phyloP scores from a whole-genome alignment of 257 asterid species.

The Nicotiana otophora region DNA sequence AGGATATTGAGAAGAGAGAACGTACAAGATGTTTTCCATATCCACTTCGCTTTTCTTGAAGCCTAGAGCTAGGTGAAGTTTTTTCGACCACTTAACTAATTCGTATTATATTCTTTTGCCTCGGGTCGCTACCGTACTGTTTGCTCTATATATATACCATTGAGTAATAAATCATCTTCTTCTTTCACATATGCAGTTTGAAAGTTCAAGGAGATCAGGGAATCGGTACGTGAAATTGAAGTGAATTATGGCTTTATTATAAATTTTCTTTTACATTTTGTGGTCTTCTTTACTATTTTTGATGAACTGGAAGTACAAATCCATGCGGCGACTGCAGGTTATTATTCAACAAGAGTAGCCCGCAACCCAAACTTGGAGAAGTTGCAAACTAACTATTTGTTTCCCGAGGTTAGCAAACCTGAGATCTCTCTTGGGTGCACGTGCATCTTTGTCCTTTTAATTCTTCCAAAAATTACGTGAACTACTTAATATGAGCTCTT shows the following conservation, averaged over 20 bases:
- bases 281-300: not conserved
- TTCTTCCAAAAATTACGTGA: not conserved
- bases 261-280: not conserved
- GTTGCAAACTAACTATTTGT: slow-evolving; percentile 63
- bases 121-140: not conserved
- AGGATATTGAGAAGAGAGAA: not conserved
- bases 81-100: not conserved
- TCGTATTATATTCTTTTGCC: not conserved
- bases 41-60: slow-evolving; percentile 13
- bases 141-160: not conserved
- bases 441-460: not conserved
- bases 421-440: not conserved
- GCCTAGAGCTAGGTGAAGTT: slow-evolving; percentile 40
- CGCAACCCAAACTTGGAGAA: slow-evolving; percentile 75
- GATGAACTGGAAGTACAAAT: not conserved
- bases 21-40: not conserved
- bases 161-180: not conserved
- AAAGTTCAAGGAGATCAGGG: slow-evolving; percentile 1
- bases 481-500: no score
- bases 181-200: slow-evolving; percentile 10
- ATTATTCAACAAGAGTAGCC: slow-evolving; percentile 59
- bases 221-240: not conserved
- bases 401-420: slow-evolving; percentile 64
- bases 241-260: not conserved
- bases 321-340: slow-evolving; percentile 24